Base-by-base conservation (phyloP, 2,329 filamentous ascomycete genomes). In the Alternaria postmessia region DNA sequence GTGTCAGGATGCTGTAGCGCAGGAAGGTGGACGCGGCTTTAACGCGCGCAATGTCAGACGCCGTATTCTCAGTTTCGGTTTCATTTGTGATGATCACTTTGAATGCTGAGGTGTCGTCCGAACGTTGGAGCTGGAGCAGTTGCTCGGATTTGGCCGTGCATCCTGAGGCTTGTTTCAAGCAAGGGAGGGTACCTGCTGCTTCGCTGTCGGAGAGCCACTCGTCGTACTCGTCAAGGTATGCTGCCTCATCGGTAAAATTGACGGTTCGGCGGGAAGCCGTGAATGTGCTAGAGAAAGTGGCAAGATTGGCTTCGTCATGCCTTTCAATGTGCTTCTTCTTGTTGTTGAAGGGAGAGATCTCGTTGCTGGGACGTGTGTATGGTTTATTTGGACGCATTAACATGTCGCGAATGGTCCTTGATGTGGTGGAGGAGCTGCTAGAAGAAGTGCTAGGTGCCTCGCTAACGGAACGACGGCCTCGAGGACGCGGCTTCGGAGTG, bases 181-280 rank as follows among this genome's bases (percentile, higher is more conserved):
- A 77, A 3, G 70, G 69, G 3, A 71, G 56, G 0, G 64, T 60
- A 2, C 48, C 57, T 1, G 42, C 47, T 7, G 51, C 42, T 9
- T 59, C 34, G 44, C 66, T 64, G 4, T 43, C 46, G 6, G 11
- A 49, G 36, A 58, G 55, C 65, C 63, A 71, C 1, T 47, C 36
- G 3, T 62, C 44, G 38, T 71, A 60, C 0, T 57, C 12, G 8
- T 62, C 30, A 0, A 75, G 57, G 49, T 74, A 68, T 3, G 55
- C 57, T 5, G 20, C 44, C 49, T 77, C 75, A 18, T 67, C 57
- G n/a, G 64, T 51, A 60, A 76, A 77, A 59, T 77, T 71, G 39
- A 77, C 60, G 8, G 64, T 54, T 1, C 59, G 54, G 20, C 66
- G 70, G 1, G 61, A 38, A 1, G 57, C 61, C 6, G 9, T 20